Evolutionary conservation across 139 green algal species (phyloP).

Genomic region (Medakamo hakoo): DNA sequence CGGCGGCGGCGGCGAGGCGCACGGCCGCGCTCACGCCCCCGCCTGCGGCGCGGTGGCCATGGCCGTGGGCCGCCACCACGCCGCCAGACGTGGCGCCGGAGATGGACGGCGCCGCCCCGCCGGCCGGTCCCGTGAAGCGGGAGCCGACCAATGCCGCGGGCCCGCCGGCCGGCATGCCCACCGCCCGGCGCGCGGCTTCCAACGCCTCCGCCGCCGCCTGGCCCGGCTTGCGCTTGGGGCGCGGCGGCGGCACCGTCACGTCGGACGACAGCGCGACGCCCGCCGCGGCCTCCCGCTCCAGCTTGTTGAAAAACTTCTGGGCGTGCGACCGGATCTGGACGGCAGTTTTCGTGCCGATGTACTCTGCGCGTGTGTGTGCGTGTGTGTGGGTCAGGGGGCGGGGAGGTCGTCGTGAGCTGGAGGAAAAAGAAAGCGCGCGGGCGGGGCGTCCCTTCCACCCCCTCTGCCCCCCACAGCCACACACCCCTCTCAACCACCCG

Average conservation of each 20-base stretch:
- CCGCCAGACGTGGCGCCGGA: neutral
- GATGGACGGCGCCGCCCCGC: slow-evolving; percentile 1
- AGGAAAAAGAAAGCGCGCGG: too few species aligned
- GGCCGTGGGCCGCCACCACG: slow-evolving; percentile 2
- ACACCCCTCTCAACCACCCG: too few species aligned
- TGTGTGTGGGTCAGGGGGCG: neutral
- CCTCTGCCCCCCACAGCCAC: neutral
- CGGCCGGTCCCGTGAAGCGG: neutral
- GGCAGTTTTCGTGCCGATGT: slow-evolving; percentile 84
- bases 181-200: slow-evolving; percentile 6
- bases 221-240: slow-evolving; percentile 71
- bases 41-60: neutral
- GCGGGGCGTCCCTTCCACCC: too few species aligned
- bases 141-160: slow-evolving; percentile 2
- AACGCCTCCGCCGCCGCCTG: slow-evolving; percentile 22
- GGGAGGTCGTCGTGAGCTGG: slow-evolving; percentile 1
- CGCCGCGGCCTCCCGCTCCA: slow-evolving; percentile 36
- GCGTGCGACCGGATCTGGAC: slow-evolving; percentile 91
- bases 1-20: neutral
- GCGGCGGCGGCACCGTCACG: slow-evolving; percentile 65
- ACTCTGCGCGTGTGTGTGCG: slow-evolving; percentile 45
- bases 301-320: slow-evolving; percentile 82
- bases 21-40: too few species aligned
- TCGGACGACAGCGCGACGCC: slow-evolving; percentile 15
- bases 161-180: slow-evolving; percentile 3